Conservation (phyloP, 2,329 filamentous ascomycete species). For the Alternaria ventricosa region DNA sequence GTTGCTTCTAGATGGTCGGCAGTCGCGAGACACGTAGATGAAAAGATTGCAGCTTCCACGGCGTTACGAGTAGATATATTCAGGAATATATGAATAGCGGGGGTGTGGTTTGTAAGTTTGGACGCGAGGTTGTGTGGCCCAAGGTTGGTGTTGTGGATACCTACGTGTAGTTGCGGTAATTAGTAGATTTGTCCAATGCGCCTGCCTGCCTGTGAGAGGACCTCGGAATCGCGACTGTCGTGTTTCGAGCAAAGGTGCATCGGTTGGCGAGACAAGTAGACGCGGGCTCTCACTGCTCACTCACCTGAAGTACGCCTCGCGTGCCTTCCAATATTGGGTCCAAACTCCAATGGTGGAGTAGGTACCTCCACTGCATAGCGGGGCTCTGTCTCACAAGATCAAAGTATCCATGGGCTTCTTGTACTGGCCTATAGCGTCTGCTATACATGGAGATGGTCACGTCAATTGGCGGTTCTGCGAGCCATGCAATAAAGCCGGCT, state of each 20-base stretch:
- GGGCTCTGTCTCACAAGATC: background rate
- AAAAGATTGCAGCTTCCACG: background rate
- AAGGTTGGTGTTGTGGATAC: background rate
- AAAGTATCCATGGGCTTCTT: background rate
- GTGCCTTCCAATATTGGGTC: background rate
- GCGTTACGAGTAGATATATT: background rate
- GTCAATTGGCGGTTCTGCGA: background rate
- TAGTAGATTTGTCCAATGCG: background rate
- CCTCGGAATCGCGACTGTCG: background rate
- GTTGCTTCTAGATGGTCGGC: background rate
- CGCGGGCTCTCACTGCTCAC: background rate
- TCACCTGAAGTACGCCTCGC: background rate
- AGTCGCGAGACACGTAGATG: background rate
- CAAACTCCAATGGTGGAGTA: background rate
- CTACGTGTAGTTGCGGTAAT: background rate
- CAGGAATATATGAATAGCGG: background rate
- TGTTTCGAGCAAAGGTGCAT: background rate
- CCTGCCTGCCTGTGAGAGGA: background rate
- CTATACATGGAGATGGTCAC: background rate
- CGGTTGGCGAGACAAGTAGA: background rate
- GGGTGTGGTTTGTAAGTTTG: background rate
- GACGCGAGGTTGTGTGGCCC: background rate
- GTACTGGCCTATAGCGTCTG: background rate
- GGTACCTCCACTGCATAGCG: background rate
- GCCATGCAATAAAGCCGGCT: background rate